phyloP scores from a whole-genome alignment of 371 early-diverging fungal genomes.

The Apophysomyces variabilis region DNA sequence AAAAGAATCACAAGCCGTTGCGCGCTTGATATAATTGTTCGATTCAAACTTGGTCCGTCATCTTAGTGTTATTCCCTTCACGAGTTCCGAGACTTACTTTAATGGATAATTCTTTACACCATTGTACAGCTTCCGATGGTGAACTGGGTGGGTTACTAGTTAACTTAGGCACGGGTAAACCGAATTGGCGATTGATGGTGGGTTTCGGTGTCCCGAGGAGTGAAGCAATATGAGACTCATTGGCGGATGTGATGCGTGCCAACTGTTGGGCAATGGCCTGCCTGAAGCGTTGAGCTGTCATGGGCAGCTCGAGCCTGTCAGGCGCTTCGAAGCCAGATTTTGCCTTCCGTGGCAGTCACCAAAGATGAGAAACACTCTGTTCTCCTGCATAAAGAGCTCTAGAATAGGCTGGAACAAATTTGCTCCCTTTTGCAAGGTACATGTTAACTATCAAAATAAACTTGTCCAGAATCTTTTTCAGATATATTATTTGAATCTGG shows the following conservation, averaged over 20 bases:
- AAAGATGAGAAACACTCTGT: background rate
- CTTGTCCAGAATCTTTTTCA: background rate
- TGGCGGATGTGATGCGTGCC: slow-evolving; percentile 17
- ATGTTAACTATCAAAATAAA: background rate
- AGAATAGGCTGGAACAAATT: background rate
- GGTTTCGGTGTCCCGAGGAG: slow-evolving; percentile 25
- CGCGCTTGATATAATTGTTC: slow-evolving; percentile 36
- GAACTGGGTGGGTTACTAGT: background rate
- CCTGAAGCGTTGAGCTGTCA: slow-evolving; percentile 16
- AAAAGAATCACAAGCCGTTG: slow-evolving; percentile 61
- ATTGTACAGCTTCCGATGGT: slow-evolving; percentile 19
- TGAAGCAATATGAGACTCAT: slow-evolving; percentile 15
- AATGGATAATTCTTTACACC: slow-evolving; percentile 51
- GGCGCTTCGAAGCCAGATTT: background rate
- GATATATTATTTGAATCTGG: background rate
- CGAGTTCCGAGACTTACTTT: slow-evolving; percentile 29
- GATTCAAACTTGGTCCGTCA: slow-evolving; percentile 6
- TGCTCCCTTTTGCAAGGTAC: background rate
- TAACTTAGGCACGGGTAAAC: slow-evolving; percentile 24
- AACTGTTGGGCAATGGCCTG: slow-evolving; percentile 27
- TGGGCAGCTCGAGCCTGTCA: background rate
- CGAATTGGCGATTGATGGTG: slow-evolving; percentile 17
- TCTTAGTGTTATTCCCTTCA: background rate
- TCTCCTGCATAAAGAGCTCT: background rate
- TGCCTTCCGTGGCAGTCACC: background rate